Base-by-base conservation (phyloP, 345 rosid genomes). In the Schrenkiella parvula region DNA sequence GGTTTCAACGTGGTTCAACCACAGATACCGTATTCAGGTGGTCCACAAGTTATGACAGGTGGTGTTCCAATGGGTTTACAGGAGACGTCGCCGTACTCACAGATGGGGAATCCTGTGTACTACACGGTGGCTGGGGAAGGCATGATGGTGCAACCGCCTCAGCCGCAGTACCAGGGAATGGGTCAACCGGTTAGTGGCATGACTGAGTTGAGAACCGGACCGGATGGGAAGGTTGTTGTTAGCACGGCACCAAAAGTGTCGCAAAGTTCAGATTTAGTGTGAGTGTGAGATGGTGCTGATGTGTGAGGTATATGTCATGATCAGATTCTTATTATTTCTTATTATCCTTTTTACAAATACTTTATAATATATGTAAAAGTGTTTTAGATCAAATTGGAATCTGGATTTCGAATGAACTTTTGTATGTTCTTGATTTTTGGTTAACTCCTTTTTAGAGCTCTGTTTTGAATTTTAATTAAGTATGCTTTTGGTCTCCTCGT, bases 1-100 rank as follows among this genome's bases (percentile, higher is more conserved):
- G 34, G 88, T 14, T 90, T 86, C 84, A 88, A 79, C 80, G 59
- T 93, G 82, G 82, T 77, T 79, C 84, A 29, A 81, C 66, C 60
- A 66, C 79, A 76, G 54, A 76, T 68, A n/a, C 62, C 67, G 7
- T 86, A 63, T 54, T 73, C 73, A 15, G 65, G 17, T 50, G 8
- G 70, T 31, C 68, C 71, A 46, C 83, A 57, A 60, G 86, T 59
- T n/a, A 59, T 66, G 61, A 39, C 21, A 46, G 35, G 72, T 74
- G 43, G 25, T 68, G 78, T 64, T 43, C 70, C 54, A 22, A 64
- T 55, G 66, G 75, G 75, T 14, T 59, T 74, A 31, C 78, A 66
- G 2, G 73, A 74, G 12, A 38, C 61, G 19, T 3, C 13, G 51
- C 26, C 35, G 19, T 74, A 48, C 50, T 39, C 74, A 3, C 79